Conservation (phyloP, 257 asterid species). For the Solanum corneliomulleri region DNA sequence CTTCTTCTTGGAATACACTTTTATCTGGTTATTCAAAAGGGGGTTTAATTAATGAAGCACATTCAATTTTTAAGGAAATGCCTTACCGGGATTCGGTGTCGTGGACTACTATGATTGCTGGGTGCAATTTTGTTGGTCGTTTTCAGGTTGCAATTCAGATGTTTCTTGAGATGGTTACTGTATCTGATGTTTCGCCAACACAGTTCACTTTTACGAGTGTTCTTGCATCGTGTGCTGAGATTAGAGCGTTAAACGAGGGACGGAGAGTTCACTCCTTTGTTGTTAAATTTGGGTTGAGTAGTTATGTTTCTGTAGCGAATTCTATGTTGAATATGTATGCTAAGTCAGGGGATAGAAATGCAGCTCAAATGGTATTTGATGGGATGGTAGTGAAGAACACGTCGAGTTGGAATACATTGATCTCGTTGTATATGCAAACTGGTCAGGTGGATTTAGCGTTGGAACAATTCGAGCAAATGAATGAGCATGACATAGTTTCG, state of each 20-base stretch:
- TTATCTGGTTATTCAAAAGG: conserved; percentile 63
- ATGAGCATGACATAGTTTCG: conserved; percentile 52
- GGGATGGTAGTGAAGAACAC: conserved; percentile 42
- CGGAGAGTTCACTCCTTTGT: conserved; percentile 60
- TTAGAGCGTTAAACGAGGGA: conserved; percentile 41
- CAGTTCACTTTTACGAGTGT: conserved; percentile 57
- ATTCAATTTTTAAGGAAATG: conserved; percentile 29
- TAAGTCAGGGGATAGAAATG: conserved; percentile 40
- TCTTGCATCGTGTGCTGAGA: conserved; percentile 57
- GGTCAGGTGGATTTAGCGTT: conserved; percentile 47
- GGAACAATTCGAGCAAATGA: conserved; percentile 53
- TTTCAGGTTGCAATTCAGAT: conserved; percentile 27
- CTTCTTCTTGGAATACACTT: conserved; percentile 65
- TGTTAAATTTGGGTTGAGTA: conserved; percentile 42
- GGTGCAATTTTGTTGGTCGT: conserved; percentile 45
- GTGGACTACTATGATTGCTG: conserved; percentile 79
- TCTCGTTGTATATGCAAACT: conserved; percentile 56
- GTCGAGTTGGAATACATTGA: conserved; percentile 51
- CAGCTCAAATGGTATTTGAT: conserved; percentile 38
- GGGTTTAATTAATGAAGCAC: conserved; percentile 45
- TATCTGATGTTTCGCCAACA: conserved; percentile 31
- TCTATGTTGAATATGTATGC: conserved; percentile 80
- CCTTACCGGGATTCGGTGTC: conserved; percentile 67
- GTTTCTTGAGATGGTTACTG: conserved; percentile 53
- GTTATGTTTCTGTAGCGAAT: conserved; percentile 52